Evolutionary conservation across 352 stramenopile species (phyloP).

Genomic region (Detonula confervacea): DNA sequence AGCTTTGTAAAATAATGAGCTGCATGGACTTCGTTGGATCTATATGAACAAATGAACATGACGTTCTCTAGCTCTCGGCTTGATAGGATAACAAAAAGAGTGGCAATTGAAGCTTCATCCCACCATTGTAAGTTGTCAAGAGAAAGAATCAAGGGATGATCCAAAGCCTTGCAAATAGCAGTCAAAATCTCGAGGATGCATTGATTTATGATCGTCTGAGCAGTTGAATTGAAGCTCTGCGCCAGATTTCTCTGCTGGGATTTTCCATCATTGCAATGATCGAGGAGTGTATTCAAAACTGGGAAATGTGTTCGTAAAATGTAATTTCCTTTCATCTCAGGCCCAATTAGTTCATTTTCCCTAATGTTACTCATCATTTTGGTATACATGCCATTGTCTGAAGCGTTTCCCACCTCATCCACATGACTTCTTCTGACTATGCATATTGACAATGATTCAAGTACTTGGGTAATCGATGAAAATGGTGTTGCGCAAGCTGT

Average conservation of each 20-base stretch:
- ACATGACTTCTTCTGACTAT: too few species aligned
- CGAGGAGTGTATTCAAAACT: conserved; percentile 3
- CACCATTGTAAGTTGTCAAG: conserved; percentile 67
- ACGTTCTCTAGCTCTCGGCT: conserved; percentile 37
- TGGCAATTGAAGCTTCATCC: conserved; percentile 40
- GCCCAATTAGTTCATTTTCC: neutral
- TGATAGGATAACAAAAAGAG: conserved; percentile 49
- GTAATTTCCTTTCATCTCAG: neutral
- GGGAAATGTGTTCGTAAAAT: neutral
- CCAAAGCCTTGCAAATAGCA: neutral
- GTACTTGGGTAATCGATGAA: conserved; percentile 15
- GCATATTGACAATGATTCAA: too few species aligned
- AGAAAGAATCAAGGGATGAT: conserved; percentile 52
- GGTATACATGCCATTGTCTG: neutral
- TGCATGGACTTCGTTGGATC: conserved; percentile 46
- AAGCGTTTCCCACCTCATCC: neutral
- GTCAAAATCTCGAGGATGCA: conserved; percentile 8
- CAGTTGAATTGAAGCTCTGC: neutral
- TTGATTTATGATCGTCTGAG: conserved; percentile 23
- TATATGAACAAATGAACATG: conserved; percentile 62
- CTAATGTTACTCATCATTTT: neutral
- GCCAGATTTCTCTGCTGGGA: neutral
- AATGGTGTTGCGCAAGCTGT: conserved; percentile 10
- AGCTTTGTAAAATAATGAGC: conserved; percentile 33
- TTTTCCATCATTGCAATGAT: neutral